phyloP scores from a whole-genome alignment of 306 rosid species.

The Crataegus laevigata region DNA sequence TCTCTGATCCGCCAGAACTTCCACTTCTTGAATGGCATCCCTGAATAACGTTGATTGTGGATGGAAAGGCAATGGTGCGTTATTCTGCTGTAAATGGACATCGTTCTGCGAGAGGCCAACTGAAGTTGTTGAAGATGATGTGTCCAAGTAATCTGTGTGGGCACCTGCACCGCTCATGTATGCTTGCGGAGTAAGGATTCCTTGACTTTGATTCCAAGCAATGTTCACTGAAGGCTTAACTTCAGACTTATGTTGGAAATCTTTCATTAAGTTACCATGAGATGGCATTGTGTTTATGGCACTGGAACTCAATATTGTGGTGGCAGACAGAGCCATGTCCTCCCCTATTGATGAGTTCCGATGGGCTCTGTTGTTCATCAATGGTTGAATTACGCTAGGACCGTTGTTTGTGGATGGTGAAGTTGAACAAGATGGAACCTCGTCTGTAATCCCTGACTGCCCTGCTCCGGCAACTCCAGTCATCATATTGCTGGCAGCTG shows the following conservation, averaged over 20 bases:
- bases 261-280: constrained; percentile 46
- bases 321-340: constrained; percentile 77
- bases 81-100: constrained; percentile 58
- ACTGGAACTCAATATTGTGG: constrained; percentile 46
- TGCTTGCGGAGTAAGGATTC: constrained; percentile 43
- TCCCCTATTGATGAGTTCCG: constrained; percentile 42
- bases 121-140: constrained; percentile 91
- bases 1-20: constrained; percentile 59
- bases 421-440: constrained; percentile 84
- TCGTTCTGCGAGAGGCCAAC: constrained; percentile 78
- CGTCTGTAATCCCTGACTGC: constrained; percentile 75
- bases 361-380: constrained; percentile 38
- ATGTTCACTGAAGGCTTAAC: constrained; percentile 69
- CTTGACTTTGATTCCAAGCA: constrained; percentile 61
- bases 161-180: constrained; percentile 39
- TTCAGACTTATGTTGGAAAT: constrained; percentile 53
- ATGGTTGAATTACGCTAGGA: constrained; percentile 40
- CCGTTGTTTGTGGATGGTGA: constrained; percentile 92
- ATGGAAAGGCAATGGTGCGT: constrained; percentile 52
- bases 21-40: constrained; percentile 65
- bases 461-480: constrained; percentile 54
- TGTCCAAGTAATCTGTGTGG: constrained; percentile 83
- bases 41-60: constrained; percentile 60
- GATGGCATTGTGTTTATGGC: constrained; percentile 55
- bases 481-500: constrained; percentile 39